Evolutionary conservation across 371 early-diverging fungal species (phyloP), one percentile per base, ranked within the genome.

Genomic region (Mortierella polycephala): DNA sequence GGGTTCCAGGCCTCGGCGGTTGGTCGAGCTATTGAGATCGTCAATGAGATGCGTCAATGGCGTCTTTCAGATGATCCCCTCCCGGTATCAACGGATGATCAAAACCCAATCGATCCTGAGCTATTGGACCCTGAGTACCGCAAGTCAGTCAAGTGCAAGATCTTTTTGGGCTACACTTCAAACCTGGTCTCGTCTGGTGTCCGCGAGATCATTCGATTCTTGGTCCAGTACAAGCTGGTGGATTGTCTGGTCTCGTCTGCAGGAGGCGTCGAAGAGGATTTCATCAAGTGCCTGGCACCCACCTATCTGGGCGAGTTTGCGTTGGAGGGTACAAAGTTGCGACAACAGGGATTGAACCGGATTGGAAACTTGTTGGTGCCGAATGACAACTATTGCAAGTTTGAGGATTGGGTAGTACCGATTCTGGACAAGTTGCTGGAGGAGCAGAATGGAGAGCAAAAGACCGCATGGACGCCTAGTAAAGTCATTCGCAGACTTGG

Each of bases 221-320:
- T 99, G 41, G 96, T 93, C 2, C 93, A 99, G 82, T 94, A 98
- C 83, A 86, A 88, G 51, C 57, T 73, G 37, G 87, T 99, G 0
- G 94, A 99, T 83, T 95, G 96, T 39, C 69, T 99, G 60, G 99
- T 99, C 1, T 89, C 98, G 1, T 96, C 99, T 14, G 99, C 97
- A 9, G 99, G 99, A 59, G 99, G 99, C 58, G 87, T 99, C 10
- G 99, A 99, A 80, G 99, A 99, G 80, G 99, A 99, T 76, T 91
- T 99, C 60, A 99, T 99, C 81, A 99, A 99, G 85, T 98, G 99
- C 73, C 83, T 99, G 39, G 95, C 90, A 11, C 91, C 93, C 0
- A 99, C 99, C 0, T 96, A 94, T 67, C 71, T 98, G 46, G 99
- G 97, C 9, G 88, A 89, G 21, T 99, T 99, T 74, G 41, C 76